Percentiles rank a stretch among this genome's conserved stretches.
Conservation (phyloP, 139 green algal genomes). For the Coccomyxa sp. region DNA sequence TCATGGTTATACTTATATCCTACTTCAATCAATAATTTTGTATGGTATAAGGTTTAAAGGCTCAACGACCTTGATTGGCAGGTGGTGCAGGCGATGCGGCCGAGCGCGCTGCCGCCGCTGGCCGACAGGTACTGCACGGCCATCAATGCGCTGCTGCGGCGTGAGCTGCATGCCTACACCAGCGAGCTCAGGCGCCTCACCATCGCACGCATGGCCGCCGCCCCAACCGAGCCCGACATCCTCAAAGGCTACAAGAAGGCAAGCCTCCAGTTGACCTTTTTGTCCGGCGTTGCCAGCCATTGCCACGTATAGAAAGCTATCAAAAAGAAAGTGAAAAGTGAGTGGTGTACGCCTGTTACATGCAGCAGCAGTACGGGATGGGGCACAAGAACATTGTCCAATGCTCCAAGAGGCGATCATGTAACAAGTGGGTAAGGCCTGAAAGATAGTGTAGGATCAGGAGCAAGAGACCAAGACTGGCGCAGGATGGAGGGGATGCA, state of each 20-base stretch:
- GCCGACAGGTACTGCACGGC: constrained; percentile 27
- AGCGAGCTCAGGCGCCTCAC: constrained; percentile 6
- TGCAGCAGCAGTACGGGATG: too few relatives aligned
- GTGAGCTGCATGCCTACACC: constrained; percentile 22
- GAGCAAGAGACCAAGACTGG: too few relatives aligned
- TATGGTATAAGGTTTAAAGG: neutral
- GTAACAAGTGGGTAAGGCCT: too few relatives aligned
- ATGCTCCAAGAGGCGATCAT: too few relatives aligned
- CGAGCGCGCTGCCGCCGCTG: constrained; percentile 16
- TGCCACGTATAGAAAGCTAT: neutral
- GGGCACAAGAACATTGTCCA: too few relatives aligned
- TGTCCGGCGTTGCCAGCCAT: too few relatives aligned
- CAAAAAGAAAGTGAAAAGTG: neutral
- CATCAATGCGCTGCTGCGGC: constrained; percentile 29
- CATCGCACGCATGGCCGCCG: neutral
- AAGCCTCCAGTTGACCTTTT: neutral
- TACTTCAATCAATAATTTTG: too few relatives aligned
- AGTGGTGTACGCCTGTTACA: neutral
- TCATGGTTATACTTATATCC: too few relatives aligned
- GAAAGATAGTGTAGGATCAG: too few relatives aligned
- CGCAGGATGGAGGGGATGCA: neutral
- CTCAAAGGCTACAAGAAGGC: neutral
- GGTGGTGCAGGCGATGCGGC: constrained; percentile 29
- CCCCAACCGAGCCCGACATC: constrained; percentile 1
- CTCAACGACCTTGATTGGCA: neutral